A percentile compares a stretch with the other conserved stretches of the same genome.
Conservation (phyloP, 352 stramenopile species). For the Globisporangium okanoganense region DNA sequence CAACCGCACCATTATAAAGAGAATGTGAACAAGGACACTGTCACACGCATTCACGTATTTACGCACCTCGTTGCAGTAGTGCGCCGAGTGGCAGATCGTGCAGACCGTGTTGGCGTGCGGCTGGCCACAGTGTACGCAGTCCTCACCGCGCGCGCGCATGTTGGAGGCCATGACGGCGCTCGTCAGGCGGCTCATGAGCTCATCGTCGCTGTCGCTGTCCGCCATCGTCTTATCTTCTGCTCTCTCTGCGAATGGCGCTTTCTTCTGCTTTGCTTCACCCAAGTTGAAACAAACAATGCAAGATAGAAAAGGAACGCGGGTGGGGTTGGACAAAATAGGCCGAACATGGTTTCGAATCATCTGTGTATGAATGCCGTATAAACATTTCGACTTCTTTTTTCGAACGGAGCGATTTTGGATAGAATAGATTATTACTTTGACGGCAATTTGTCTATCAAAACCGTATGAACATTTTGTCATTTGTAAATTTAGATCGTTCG, state of each 20-base stretch:
- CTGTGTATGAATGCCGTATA: no score
- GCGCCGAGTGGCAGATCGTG: slow-evolving; percentile 59
- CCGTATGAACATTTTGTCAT: not conserved
- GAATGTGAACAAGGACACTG: not conserved
- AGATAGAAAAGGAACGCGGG: slow-evolving; percentile 4
- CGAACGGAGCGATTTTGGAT: no score
- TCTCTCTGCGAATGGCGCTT: not conserved
- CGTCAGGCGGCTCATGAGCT: slow-evolving; percentile 76
- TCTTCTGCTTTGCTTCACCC: not conserved
- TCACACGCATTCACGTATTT: slow-evolving; percentile 37
- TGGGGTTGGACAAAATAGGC: not conserved
- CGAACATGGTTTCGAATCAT: no score
- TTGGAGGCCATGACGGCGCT: slow-evolving; percentile 30
- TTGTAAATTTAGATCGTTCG: no score
- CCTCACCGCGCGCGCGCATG: slow-evolving; percentile 26
- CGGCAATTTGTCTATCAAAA: not conserved
- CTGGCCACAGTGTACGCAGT: slow-evolving; percentile 74
- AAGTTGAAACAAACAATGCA: not conserved
- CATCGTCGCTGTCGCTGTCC: slow-evolving; percentile 86
- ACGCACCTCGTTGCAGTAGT: slow-evolving; percentile 73
- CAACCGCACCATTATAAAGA: not conserved
- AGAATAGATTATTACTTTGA: not conserved
- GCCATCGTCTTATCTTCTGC: slow-evolving; percentile 23
- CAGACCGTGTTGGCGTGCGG: slow-evolving; percentile 52
- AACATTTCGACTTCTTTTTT: no score